Evolutionary conservation across 2,329 filamentous ascomycete genomes (phyloP).

Genomic region (Lasiodiplodia citricola): DNA sequence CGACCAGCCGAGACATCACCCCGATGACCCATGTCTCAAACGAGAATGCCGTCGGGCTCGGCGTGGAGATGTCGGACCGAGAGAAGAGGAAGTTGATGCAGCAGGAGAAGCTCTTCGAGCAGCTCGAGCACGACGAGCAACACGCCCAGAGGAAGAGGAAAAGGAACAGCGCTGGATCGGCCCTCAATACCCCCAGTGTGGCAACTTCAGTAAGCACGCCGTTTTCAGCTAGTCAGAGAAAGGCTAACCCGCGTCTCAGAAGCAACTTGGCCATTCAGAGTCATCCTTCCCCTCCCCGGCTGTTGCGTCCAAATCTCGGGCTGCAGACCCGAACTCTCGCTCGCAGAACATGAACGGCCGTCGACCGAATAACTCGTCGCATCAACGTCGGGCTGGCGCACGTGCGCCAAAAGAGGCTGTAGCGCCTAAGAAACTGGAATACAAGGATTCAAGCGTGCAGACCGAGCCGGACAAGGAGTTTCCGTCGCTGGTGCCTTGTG

Average conservation of each 20-base stretch:
- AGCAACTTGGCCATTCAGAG: slow-evolving; percentile 43
- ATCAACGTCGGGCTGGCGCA: slow-evolving; percentile 35
- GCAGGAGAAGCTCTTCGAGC: slow-evolving; percentile 66
- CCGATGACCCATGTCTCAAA: slow-evolving; percentile 59
- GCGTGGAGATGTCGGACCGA: slow-evolving; percentile 63
- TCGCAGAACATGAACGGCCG: slow-evolving; percentile 21
- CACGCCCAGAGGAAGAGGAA: slow-evolving; percentile 60
- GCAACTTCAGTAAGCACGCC: slow-evolving; percentile 47
- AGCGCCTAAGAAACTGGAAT: slow-evolving; percentile 42
- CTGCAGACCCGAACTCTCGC: slow-evolving; percentile 27
- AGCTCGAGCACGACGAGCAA: slow-evolving; percentile 64
- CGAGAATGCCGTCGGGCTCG: slow-evolving; percentile 49
- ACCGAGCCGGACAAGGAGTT: slow-evolving; percentile 50
- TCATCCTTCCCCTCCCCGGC: slow-evolving; percentile 33
- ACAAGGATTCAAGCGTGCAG: slow-evolving; percentile 39
- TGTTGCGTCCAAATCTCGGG: slow-evolving; percentile 34
- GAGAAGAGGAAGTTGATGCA: slow-evolving; percentile 68
- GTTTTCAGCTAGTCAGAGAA: slow-evolving; percentile 25
- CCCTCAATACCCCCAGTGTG: slow-evolving; percentile 56
- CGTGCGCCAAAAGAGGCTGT: slow-evolving; percentile 42
- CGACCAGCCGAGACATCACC: slow-evolving; percentile 66
- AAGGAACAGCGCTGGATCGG: slow-evolving; percentile 60
- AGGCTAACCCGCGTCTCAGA: slow-evolving; percentile 36
- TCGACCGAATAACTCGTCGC: slow-evolving; percentile 23
- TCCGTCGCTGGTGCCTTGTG: slow-evolving; percentile 37